These are phyloP conservation scores for Tolypocladium tropicale DNA, from an alignment of 2,329 filamentous ascomycete genomes.

Conservation along the genomic window DNA sequence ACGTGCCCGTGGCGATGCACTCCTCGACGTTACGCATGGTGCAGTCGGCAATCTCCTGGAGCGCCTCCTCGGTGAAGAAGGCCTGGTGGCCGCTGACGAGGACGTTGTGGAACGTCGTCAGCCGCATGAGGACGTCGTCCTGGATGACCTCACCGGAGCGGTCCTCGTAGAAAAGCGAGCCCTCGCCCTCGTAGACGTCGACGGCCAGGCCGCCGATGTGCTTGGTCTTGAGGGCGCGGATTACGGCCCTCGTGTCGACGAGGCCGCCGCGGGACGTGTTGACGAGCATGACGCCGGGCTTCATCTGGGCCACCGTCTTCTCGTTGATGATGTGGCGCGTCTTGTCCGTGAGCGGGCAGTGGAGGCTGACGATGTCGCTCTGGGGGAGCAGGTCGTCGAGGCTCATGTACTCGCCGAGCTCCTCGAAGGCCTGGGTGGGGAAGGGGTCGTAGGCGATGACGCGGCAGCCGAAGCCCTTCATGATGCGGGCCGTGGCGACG, in stretches of 20 bases:
- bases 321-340: constrained; percentile 53
- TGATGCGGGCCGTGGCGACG: constrained; percentile 48
- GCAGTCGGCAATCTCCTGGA: constrained; percentile 51
- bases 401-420: constrained; percentile 40
- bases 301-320: constrained; percentile 42
- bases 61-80: constrained; percentile 57
- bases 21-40: constrained; percentile 48
- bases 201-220: constrained; percentile 52
- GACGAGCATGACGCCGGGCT: constrained; percentile 49
- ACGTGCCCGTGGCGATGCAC: constrained; percentile 19
- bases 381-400: constrained; percentile 43
- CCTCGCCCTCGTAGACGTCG: constrained; percentile 59
- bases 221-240: constrained; percentile 49
- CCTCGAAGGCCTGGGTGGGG: constrained; percentile 34
- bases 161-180: constrained; percentile 54
- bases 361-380: constrained; percentile 53
- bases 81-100: constrained; percentile 58
- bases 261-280: constrained; percentile 60
- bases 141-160: constrained; percentile 55
- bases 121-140: constrained; percentile 54
- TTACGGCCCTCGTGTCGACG: constrained; percentile 49
- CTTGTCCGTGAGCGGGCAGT: constrained; percentile 52
- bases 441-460: constrained; percentile 52
- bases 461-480: constrained; percentile 54
- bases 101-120: constrained; percentile 60